These are phyloP conservation scores for Solanum okadae DNA, from an alignment of 257 asterid species.

Conservation along the genomic window DNA sequence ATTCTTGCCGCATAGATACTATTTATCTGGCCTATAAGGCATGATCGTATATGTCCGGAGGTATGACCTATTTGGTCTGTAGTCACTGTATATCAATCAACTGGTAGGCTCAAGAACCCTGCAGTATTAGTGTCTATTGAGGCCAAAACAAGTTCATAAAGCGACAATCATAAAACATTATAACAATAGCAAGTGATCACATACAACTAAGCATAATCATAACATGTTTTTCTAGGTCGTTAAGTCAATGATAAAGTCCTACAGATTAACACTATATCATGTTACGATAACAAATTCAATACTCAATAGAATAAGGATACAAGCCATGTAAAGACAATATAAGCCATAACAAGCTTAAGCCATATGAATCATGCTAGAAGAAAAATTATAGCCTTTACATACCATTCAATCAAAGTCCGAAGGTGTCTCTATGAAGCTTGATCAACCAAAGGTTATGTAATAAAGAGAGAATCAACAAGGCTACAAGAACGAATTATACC, in stretches of 20 bases:
- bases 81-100: too few relatives aligned
- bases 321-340: background rate
- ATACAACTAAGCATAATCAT: too few relatives aligned
- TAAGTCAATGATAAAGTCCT: too few relatives aligned
- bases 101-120: background rate
- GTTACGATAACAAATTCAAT: too few relatives aligned
- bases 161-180: background rate
- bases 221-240: background rate
- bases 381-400: background rate
- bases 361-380: too few relatives aligned
- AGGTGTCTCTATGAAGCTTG: background rate
- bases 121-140: background rate
- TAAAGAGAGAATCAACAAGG: background rate
- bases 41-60: background rate
- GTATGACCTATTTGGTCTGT: background rate
- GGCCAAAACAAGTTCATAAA: background rate
- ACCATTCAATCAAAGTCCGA: background rate
- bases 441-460: background rate
- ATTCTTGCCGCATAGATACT: too few relatives aligned
- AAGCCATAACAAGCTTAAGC: too few relatives aligned
- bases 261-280: background rate
- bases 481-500: background rate
- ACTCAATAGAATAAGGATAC: background rate
- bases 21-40: background rate
- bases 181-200: background rate